phyloP scores from a whole-genome alignment of 2,329 filamentous ascomycete genomes.

The Claviceps sp. region DNA sequence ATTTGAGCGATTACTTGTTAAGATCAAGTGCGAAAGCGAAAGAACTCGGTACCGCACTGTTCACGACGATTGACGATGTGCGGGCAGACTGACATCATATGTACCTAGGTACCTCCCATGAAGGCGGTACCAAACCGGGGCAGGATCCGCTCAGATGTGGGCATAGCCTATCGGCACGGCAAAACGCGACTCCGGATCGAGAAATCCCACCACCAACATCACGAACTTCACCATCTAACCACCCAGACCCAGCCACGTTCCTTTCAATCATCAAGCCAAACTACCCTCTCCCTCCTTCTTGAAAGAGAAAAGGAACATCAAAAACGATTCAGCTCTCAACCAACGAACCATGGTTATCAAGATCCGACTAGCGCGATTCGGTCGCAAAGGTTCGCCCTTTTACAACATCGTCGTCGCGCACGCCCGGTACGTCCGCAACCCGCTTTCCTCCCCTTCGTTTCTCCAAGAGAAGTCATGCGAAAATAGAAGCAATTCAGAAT shows the following conservation, averaged over 20 bases:
- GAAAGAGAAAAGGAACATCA: not conserved
- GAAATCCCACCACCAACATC: conserved; percentile 4
- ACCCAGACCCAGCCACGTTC: too few relatives aligned
- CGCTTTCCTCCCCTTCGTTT: not conserved
- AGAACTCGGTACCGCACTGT: not conserved
- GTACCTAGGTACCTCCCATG: not conserved
- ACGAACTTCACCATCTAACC: too few relatives aligned
- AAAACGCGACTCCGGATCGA: conserved; percentile 21
- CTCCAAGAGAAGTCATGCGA: not conserved
- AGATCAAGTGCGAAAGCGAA: not conserved
- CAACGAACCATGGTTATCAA: conserved; percentile 64
- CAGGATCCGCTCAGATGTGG: too few relatives aligned
- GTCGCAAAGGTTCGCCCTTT: conserved; percentile 73
- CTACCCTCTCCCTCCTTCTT: conserved; percentile 1
- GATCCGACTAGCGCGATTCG: conserved; percentile 88
- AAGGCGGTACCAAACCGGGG: too few relatives aligned
- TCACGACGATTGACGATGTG: not conserved
- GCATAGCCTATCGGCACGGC: conserved; percentile 18
- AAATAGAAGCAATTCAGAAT: not conserved
- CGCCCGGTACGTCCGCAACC: conserved; percentile 48
- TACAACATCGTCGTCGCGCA: conserved; percentile 98
- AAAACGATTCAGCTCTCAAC: not conserved
- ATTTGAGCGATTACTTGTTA: not conserved
- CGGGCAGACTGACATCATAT: not conserved
- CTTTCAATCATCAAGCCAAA: not conserved